Evolutionary conservation across 2,329 filamentous ascomycete genomes (phyloP).

Genomic region (Cladosporium velox): DNA sequence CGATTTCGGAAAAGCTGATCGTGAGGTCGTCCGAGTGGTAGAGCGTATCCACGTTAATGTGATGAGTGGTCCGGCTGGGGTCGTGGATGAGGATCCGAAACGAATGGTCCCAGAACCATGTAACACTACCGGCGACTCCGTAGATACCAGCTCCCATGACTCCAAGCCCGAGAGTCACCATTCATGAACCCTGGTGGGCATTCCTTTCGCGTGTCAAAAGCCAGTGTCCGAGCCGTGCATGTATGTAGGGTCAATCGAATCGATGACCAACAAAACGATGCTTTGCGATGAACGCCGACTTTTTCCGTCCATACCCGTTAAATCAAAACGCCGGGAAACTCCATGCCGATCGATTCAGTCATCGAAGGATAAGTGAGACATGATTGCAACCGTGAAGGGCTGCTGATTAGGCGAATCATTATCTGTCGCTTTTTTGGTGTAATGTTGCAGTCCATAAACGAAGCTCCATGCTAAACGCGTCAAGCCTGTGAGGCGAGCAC

Average conservation of each 20-base stretch:
- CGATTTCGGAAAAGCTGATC: neutral
- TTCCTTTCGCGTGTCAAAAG: neutral
- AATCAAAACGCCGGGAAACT: slow-evolving; percentile 15
- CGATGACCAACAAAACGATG: neutral
- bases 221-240: slow-evolving; percentile 1
- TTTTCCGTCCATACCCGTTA: neutral
- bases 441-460: neutral
- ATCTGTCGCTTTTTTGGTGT: neutral
- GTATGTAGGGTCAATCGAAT: neutral
- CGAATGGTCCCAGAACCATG: neutral
- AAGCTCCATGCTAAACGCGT: slow-evolving; percentile 4
- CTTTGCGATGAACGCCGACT: slow-evolving; percentile 16
- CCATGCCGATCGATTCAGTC: neutral
- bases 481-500: slow-evolving; percentile 11
- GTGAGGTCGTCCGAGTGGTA: neutral
- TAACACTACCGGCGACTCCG: neutral
- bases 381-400: neutral
- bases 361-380: neutral
- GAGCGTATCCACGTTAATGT: neutral
- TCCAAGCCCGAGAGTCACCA: neutral
- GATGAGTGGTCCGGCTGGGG: neutral
- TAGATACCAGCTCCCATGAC: neutral
- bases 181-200: neutral
- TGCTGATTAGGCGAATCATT: slow-evolving; percentile 12
- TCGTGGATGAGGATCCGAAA: neutral